Conservation (phyloP, 2,329 filamentous ascomycete species). For the Cadophora malorum region DNA sequence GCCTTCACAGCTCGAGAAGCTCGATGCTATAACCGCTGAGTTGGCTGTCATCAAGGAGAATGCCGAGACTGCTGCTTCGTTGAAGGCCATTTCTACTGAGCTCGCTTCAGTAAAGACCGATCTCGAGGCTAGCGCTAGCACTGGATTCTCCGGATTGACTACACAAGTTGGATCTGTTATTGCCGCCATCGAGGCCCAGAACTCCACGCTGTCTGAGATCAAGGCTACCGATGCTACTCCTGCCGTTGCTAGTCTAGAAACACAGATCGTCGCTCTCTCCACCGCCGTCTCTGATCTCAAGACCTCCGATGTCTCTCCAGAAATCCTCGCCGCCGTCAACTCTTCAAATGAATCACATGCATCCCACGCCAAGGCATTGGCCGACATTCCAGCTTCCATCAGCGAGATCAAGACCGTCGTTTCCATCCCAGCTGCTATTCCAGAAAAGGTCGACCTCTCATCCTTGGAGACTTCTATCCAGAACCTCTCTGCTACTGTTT, state of each 20-base stretch:
- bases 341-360: constrained; percentile 38
- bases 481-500: constrained; percentile 21
- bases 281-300: constrained; percentile 32
- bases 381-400: constrained; percentile 26
- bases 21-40: constrained; percentile 36
- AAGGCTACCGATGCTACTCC: constrained; percentile 39
- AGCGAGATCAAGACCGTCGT: constrained; percentile 26
- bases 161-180: constrained; percentile 32
- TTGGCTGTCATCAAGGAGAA: constrained; percentile 37
- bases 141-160: constrained; percentile 32
- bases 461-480: constrained; percentile 28
- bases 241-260: constrained; percentile 34
- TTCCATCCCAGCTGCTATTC: constrained; percentile 13
- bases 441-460: constrained; percentile 25
- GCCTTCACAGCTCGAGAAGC: constrained; percentile 31
- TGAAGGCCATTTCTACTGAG: constrained; percentile 33
- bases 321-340: constrained; percentile 36
- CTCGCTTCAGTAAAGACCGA: constrained; percentile 36
- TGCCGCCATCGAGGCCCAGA: constrained; percentile 37
- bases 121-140: constrained; percentile 29
- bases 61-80: constrained; percentile 24
- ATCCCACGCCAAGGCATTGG: constrained; percentile 31
- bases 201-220: constrained; percentile 38
- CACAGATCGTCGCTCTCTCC: constrained; percentile 32
- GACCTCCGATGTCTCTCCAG: constrained; percentile 26